Percentiles rank a stretch among this genome's conserved stretches.
Conservation (phyloP, 805 yeast species). For the Myxozyma monticola region DNA sequence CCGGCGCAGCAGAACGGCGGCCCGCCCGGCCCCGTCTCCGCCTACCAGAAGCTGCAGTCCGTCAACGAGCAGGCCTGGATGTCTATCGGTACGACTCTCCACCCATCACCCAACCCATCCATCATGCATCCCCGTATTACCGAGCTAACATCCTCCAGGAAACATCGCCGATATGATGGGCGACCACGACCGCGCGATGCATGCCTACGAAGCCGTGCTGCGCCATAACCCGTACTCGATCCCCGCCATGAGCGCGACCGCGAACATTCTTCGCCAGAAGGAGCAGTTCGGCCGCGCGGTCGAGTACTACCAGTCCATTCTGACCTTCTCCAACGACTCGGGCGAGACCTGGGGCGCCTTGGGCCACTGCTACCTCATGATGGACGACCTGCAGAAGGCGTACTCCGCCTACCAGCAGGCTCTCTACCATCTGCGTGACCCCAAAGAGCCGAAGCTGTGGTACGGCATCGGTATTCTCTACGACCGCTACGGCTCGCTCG, state of each 20-base stretch:
- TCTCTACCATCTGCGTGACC: slow-evolving; percentile 81
- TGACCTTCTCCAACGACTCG: slow-evolving; percentile 76
- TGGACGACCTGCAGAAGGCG: slow-evolving; percentile 93
- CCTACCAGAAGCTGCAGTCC: slow-evolving; percentile 31
- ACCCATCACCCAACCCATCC: too few relatives aligned
- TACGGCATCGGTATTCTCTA: slow-evolving; percentile 97
- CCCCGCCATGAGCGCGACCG: slow-evolving; percentile 79
- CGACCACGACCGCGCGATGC: slow-evolving; percentile 83
- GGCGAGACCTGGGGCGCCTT: slow-evolving; percentile 91
- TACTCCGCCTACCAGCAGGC: slow-evolving; percentile 97
- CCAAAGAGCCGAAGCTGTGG: slow-evolving; percentile 96
- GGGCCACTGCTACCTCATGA: slow-evolving; percentile 95
- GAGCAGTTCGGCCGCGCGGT: slow-evolving; percentile 94
- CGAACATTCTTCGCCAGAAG: slow-evolving; percentile 81
- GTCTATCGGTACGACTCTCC: slow-evolving; percentile 21
- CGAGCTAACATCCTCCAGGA: slow-evolving; percentile 88
- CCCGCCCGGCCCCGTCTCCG: slow-evolving; percentile 17
- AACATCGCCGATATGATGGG: slow-evolving; percentile 85
- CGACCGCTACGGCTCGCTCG: slow-evolving; percentile 93
- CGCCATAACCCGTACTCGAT: slow-evolving; percentile 84
- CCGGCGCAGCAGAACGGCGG: slow-evolving; percentile 10
- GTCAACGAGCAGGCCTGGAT: slow-evolving; percentile 34
- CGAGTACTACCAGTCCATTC: slow-evolving; percentile 85
- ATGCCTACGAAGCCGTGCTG: slow-evolving; percentile 83
- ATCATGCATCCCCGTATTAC: too few relatives aligned